Conservation (phyloP, 176 grass and related monocot genomes). For the Phoenix roebelenii region DNA sequence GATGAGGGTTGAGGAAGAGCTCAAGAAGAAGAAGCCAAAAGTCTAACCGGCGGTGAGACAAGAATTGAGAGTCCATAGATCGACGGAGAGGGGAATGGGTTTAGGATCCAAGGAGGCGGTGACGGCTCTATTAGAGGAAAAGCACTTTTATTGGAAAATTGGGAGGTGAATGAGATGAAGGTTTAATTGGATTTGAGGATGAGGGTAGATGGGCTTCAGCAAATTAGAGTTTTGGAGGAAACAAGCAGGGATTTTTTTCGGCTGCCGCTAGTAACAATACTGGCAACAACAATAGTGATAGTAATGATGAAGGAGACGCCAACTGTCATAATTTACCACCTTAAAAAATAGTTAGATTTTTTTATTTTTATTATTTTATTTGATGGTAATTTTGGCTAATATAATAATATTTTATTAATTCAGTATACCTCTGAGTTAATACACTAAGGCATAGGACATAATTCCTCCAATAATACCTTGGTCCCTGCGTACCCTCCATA, state of each 20-base stretch:
- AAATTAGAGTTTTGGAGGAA: conserved; percentile 1
- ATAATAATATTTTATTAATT: too few relatives aligned
- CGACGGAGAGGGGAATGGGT: conserved; percentile 17
- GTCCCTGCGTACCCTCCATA: too few relatives aligned
- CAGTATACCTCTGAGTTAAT: too few relatives aligned
- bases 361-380: too few relatives aligned
- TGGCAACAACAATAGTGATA: background rate
- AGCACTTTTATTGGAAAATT: background rate
- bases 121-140: conserved; percentile 13
- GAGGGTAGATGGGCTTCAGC: background rate
- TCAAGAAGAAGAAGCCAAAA: conserved; percentile 75
- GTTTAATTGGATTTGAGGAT: conserved; percentile 15
- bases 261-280: too few relatives aligned
- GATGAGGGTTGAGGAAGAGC: conserved; percentile 62
- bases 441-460: too few relatives aligned
- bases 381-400: too few relatives aligned
- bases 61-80: conserved; percentile 37
- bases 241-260: conserved; percentile 9
- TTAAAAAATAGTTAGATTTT: too few relatives aligned
- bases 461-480: too few relatives aligned
- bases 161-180: background rate
- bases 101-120: conserved; percentile 4
- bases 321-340: background rate
- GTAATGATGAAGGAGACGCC: background rate
- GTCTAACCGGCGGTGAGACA: conserved; percentile 48